Conservation (phyloP, 768 basidiomycete species). For the Gloeophyllum trabeum region DNA sequence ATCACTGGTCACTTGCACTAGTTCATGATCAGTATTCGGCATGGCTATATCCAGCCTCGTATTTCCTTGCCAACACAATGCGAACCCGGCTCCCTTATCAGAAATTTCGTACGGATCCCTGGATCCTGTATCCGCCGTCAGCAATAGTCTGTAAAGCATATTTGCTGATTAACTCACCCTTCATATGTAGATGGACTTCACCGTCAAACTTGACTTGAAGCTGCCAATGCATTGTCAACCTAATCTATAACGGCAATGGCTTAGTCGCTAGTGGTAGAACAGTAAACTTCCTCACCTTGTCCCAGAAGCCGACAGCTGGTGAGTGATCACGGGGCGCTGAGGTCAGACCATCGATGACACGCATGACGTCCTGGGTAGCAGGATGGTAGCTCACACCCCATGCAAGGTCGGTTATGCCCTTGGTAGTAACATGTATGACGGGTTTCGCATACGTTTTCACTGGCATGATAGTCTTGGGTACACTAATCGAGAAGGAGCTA, state of each 20-base stretch:
- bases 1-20: slow-evolving; percentile 76
- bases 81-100: slow-evolving; percentile 77
- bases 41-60: slow-evolving; percentile 62
- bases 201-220: slow-evolving; percentile 52
- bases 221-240: slow-evolving; percentile 75
- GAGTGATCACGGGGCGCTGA: slow-evolving; percentile 73
- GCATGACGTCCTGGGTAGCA: slow-evolving; percentile 78
- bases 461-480: slow-evolving; percentile 92
- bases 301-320: slow-evolving; percentile 87
- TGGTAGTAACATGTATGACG: slow-evolving; percentile 51
- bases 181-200: slow-evolving; percentile 74
- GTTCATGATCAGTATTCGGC: slow-evolving; percentile 59
- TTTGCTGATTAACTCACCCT: slow-evolving; percentile 40
- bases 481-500: slow-evolving; percentile 39
- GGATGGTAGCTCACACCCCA: slow-evolving; percentile 89
- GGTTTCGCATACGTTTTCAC: slow-evolving; percentile 88
- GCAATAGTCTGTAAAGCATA: neutral
- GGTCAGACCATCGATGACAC: slow-evolving; percentile 71
- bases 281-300: slow-evolving; percentile 49
- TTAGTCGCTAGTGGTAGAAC: neutral
- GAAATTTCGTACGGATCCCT: slow-evolving; percentile 68
- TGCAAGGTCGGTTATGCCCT: slow-evolving; percentile 58
- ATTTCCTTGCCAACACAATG: slow-evolving; percentile 71
- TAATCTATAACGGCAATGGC: neutral
- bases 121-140: slow-evolving; percentile 40